Conservation (phyloP, 139 green algal species). For the Yamagishiella unicocca region DNA sequence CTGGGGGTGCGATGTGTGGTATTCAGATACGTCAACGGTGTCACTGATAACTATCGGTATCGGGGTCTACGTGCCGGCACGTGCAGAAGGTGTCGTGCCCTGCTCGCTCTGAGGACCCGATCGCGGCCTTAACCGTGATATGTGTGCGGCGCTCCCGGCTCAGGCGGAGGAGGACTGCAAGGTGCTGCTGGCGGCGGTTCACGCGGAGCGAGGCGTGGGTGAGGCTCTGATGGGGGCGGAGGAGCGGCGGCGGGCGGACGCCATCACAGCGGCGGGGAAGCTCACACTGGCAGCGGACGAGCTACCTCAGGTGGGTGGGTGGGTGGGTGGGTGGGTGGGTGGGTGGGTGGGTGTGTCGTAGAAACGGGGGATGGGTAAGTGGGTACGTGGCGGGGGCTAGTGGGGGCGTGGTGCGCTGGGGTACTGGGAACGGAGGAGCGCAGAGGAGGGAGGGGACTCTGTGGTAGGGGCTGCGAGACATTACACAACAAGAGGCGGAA, state of each 20-base stretch:
- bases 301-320: slow-evolving; percentile 20
- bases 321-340: neutral
- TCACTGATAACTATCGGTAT: too few relatives aligned
- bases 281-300: slow-evolving; percentile 45
- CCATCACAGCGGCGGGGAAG: neutral
- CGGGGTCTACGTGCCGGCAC: too few relatives aligned
- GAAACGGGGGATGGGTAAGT: neutral
- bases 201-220: slow-evolving; percentile 38
- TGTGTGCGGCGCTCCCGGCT: too few relatives aligned
- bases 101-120: too few relatives aligned
- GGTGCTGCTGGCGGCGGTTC: slow-evolving; percentile 60
- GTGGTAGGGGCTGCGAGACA: too few relatives aligned
- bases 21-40: too few relatives aligned
- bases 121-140: too few relatives aligned
- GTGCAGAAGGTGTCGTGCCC: too few relatives aligned
- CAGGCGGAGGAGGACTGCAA: slow-evolving; percentile 64
- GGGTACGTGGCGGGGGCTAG: neutral
- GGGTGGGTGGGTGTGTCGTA: neutral
- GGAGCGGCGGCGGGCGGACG: slow-evolving; percentile 19
- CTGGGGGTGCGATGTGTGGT: too few relatives aligned
- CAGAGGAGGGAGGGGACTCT: too few relatives aligned
- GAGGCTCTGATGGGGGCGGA: slow-evolving; percentile 16
- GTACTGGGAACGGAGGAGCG: too few relatives aligned
- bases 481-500: too few relatives aligned
- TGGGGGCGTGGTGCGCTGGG: neutral